Percentiles rank a stretch among this genome's conserved stretches.
Conservation (phyloP, 495 filamentous ascomycete species). For the Podospora tetraspora region DNA sequence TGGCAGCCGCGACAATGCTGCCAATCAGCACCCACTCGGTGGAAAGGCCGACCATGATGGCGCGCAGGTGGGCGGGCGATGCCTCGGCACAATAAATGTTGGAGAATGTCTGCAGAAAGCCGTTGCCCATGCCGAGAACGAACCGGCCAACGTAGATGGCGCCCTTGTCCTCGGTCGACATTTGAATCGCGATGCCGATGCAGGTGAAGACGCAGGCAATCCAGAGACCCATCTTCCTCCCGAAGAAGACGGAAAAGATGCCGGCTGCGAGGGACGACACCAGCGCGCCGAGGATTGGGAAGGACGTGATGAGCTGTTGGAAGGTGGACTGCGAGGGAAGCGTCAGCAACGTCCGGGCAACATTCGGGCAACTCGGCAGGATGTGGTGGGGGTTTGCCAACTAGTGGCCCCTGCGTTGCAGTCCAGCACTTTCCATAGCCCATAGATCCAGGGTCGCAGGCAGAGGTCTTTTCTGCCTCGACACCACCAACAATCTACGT, state of each 20-base stretch:
- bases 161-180: slow-evolving; percentile 37
- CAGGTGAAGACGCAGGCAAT: slow-evolving; percentile 39
- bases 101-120: slow-evolving; percentile 50
- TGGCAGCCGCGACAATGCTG: slow-evolving; percentile 45
- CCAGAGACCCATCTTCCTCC: slow-evolving; percentile 44
- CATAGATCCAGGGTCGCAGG: too few species aligned
- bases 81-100: slow-evolving; percentile 45
- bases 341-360: neutral
- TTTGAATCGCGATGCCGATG: slow-evolving; percentile 44
- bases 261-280: slow-evolving; percentile 46
- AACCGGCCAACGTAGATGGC: slow-evolving; percentile 48
- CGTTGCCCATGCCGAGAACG: slow-evolving; percentile 49
- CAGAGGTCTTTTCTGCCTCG: too few species aligned
- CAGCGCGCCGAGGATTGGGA: slow-evolving; percentile 38
- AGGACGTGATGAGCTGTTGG: slow-evolving; percentile 48
- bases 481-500: too few species aligned
- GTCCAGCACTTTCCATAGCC: too few species aligned
- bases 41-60: slow-evolving; percentile 35
- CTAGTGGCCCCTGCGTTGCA: too few species aligned
- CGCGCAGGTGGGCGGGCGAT: slow-evolving; percentile 34
- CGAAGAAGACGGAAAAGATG: slow-evolving; percentile 41
- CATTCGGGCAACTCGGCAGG: neutral
- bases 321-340: slow-evolving; percentile 25
- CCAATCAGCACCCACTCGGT: slow-evolving; percentile 43
- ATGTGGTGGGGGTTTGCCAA: too few species aligned